Base-by-base conservation (phyloP, 306 rosid species). In the Clitoria ternatea region DNA sequence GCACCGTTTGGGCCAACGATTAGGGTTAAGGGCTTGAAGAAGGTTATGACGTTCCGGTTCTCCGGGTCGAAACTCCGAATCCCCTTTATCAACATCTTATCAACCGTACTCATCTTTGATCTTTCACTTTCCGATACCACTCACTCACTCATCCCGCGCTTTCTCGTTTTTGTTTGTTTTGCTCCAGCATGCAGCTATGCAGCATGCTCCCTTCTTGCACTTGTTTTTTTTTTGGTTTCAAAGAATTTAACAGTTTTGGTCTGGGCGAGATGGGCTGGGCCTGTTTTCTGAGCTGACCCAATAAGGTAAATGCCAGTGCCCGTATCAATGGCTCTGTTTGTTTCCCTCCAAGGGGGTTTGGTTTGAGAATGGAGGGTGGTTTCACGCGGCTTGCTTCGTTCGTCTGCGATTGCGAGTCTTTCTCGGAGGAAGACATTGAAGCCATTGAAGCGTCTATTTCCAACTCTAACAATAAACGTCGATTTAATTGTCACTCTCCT, bases 51-150 rank as follows among this genome's bases (percentile, higher is more conserved):
- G 81, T 87, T 81, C 79, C 83, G 89, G 85, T 94, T 94, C 77
- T 94, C 98, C 20, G 98, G 98, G 83, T 94, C 97, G 74, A 94
- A 94, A 77, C 98, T 94, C 80, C 98, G 85, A 64, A 90, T 94
- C 13, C 98, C 98, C 69, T 94, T 90, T 42, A 93, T 93, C 42
- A 93, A 57, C 98, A 93, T 93, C 83, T 93, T 93, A 66, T 93
- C 98, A 13, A 93, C 96, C 4, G 98, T 93, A 61, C 98, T 93
- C 98, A 93, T 93, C 55, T 61, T n/a, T n/a, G n/a, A n/a, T n/a
- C n/a, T n/a, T n/a, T 48, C 26, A 19, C 54, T 48, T 6, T 44
- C 20, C 3, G 7, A 5, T 36, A 8, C 1, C 40, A 3, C 50
- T n/a, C n/a, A n/a, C n/a, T n/a, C n/a, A n/a, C n/a, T n/a, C n/a